Conservation (phyloP, 1,139 yeast species). For the Debaryomyces udenii region DNA sequence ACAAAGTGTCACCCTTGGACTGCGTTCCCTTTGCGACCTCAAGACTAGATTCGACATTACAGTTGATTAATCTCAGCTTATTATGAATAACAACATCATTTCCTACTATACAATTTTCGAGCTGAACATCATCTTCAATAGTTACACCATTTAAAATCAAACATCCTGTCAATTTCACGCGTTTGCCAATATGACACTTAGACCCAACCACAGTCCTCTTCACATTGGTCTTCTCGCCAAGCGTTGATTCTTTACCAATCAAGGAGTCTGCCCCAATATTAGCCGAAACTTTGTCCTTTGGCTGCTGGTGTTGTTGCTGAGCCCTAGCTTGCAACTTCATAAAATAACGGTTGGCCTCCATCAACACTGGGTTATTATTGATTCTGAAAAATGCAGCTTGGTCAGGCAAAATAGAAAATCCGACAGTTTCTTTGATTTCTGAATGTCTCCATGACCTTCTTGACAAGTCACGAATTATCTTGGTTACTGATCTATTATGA, state of each 20-base stretch:
- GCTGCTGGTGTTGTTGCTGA: constrained; percentile 44
- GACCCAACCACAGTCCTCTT: constrained; percentile 79
- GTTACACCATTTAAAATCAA: constrained; percentile 71
- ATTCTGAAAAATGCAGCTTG: constrained; percentile 73
- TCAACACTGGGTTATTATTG: constrained; percentile 75
- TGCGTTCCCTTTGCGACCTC: constrained; percentile 62
- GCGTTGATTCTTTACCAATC: constrained; percentile 58
- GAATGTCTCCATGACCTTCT: constrained; percentile 91
- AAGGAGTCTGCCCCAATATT: constrained; percentile 87
- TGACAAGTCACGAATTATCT: constrained; percentile 82
- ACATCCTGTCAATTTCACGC: constrained; percentile 88
- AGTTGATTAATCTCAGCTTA: constrained; percentile 67
- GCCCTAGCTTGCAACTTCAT: constrained; percentile 54
- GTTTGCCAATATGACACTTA: constrained; percentile 77
- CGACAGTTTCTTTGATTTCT: constrained; percentile 57
- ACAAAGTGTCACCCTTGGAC: constrained; percentile 82
- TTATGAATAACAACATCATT: constrained; percentile 59
- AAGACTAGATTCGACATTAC: constrained; percentile 83
- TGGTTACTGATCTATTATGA: constrained; percentile 55
- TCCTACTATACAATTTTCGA: constrained; percentile 92
- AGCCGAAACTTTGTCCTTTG: constrained; percentile 65
- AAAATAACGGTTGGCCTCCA: constrained; percentile 87
- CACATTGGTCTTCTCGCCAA: constrained; percentile 82
- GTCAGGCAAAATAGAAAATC: constrained; percentile 64
- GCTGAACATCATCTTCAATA: constrained; percentile 78